Base-by-base conservation (phyloP, 176 grass and related monocot genomes). In the Rhipidocladum racemiflorum region DNA sequence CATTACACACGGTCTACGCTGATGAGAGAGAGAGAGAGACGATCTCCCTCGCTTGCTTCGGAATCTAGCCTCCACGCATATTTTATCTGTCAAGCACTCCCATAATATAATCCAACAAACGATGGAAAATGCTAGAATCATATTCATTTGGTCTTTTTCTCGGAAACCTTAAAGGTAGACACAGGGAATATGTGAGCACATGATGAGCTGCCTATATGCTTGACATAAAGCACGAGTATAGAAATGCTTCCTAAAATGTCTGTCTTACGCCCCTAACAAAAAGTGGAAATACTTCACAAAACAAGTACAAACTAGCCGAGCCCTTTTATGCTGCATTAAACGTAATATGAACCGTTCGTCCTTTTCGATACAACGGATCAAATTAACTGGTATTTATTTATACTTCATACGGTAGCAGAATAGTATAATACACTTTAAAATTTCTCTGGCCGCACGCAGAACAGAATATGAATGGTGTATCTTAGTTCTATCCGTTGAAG, bases 171-270 rank as follows among this genome's bases (percentile, higher is more conserved):
- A 36, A 49, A 59, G 61, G 45, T 44, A 32, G 20, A 44, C 21
- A 46, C 61, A 59, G 64, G 63, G 43, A 62, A 70, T 42, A 75
- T 39, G 61, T 17, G 66, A 70, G 54, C 55, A 70, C 74, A 28
- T 74, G 50, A 49, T 8, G 12, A 53, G 40, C 7, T 66, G n/a
- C 48, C 68, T 60, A 36, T 68, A 32, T 74, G 51, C 28, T 56
- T 56, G 34, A 14, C 64, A 42, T 20, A 28, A 20, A 29, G 12
- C 25, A 36, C 10, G 40, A 66, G 66, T 67, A 5, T 44, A 56
- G 20, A 32, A 2, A 36, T 34, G 43, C 23, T 71, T 70, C 13
- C 14, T 34, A 63, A 68, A 67, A n/a, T n/a, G n/a, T n/a, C n/a
- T n/a, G n/a, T n/a, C n/a, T n/a, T n/a, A n/a, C n/a, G n/a, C n/a